These are phyloP conservation scores for Cinchona pubescens DNA, from an alignment of 257 asterid genomes.

Conservation along the genomic window DNA sequence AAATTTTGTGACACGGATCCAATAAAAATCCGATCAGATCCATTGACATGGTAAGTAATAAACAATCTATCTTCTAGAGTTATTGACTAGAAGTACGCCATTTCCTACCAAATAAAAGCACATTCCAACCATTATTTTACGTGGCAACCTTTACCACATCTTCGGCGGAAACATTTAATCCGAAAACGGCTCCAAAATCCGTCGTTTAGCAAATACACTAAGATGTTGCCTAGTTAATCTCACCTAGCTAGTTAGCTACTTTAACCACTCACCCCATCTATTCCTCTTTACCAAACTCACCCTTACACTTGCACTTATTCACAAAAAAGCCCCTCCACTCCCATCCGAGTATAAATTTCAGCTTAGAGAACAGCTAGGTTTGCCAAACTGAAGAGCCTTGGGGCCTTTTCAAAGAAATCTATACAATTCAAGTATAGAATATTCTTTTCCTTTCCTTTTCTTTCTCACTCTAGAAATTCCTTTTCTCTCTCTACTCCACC, in stretches of 20 bases:
- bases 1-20: no score
- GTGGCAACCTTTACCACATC: not conserved
- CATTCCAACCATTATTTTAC: not conserved
- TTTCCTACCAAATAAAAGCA: not conserved
- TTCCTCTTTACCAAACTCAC: conserved; percentile 6
- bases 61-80: not conserved
- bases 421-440: no score
- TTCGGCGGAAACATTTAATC: not conserved
- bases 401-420: conserved; percentile 39
- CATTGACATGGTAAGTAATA: no score
- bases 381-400: conserved; percentile 76
- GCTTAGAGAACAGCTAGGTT: conserved; percentile 59
- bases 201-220: conserved; percentile 7
- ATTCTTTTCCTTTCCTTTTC: not conserved
- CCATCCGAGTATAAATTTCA: conserved; percentile 53
- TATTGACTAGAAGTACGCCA: not conserved
- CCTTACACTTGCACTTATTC: conserved; percentile 18
- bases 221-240: no score
- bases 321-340: conserved; percentile 28
- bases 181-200: conserved; percentile 5
- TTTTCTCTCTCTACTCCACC: not conserved
- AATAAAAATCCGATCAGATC: no score
- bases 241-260: not conserved
- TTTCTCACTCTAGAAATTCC: not conserved
- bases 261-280: not conserved